Conservation (phyloP, 345 rosid genomes). For the Salix purpurea region DNA sequence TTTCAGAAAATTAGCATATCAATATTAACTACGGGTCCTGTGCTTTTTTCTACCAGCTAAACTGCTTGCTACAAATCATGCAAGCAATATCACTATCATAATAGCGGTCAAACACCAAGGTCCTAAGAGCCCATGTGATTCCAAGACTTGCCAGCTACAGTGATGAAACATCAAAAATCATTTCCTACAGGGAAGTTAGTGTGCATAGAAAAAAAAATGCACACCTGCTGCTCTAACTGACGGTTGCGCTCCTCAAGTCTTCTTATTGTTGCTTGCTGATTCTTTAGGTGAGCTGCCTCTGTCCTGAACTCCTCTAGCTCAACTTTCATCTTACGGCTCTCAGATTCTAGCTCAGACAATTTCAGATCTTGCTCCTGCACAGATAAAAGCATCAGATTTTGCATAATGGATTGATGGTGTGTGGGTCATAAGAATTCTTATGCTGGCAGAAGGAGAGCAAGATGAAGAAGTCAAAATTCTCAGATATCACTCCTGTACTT, state of each 20-base stretch:
- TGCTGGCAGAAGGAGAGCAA: background rate
- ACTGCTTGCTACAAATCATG: background rate
- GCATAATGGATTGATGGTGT: background rate
- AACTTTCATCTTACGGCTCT: conserved; percentile 92
- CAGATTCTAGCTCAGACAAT: conserved; percentile 80
- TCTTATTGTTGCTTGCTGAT: conserved; percentile 98
- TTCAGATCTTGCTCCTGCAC: conserved; percentile 92
- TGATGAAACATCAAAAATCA: background rate
- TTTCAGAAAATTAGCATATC: background rate
- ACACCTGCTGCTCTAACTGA: conserved; percentile 95
- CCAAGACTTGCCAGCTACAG: background rate
- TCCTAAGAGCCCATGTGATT: background rate
- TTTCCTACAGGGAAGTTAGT: background rate
- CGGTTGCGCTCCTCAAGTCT: conserved; percentile 96
- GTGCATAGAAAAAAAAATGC: background rate
- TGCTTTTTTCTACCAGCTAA: background rate
- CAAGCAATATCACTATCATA: background rate
- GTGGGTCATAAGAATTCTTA: too few species aligned
- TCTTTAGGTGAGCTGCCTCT: conserved; percentile 93
- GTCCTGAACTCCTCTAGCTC: conserved; percentile 94
- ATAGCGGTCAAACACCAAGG: background rate
- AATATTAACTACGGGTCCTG: background rate
- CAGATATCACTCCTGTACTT: background rate
- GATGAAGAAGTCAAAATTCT: background rate
- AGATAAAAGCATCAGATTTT: conserved; percentile 1